Conservation (phyloP, 108 stramenopile species). For the Cyclostephanos tholiformis region DNA sequence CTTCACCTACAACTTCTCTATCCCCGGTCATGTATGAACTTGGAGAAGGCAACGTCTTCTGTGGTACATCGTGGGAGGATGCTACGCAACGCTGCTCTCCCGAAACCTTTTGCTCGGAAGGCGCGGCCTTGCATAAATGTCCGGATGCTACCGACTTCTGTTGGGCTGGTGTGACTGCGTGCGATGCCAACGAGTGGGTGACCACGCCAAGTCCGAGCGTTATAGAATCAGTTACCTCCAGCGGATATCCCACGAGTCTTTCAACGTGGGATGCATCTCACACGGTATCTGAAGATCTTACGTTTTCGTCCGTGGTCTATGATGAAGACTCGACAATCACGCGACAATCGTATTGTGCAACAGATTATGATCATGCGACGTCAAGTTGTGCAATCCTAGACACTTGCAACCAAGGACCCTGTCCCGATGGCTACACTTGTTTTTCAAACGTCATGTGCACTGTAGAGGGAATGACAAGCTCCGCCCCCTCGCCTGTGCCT, state of each 20-base stretch:
- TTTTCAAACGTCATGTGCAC: slow-evolving; percentile 19
- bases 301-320: neutral
- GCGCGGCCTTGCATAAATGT: slow-evolving; percentile 34
- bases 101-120: slow-evolving; percentile 43
- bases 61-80: slow-evolving; percentile 30
- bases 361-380: slow-evolving; percentile 24
- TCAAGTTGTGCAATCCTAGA: slow-evolving; percentile 13
- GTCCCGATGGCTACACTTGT: slow-evolving; percentile 29
- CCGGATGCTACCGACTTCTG: slow-evolving; percentile 15
- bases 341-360: slow-evolving; percentile 28
- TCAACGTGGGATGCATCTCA: neutral
- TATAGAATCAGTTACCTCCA: neutral
- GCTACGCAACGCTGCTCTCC: slow-evolving; percentile 32
- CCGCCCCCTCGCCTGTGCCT: slow-evolving; percentile 1
- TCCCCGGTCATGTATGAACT: slow-evolving; percentile 3
- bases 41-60: slow-evolving; percentile 31
- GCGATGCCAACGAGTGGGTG: slow-evolving; percentile 36
- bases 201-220: slow-evolving; percentile 8
- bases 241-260: neutral
- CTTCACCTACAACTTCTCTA: neutral
- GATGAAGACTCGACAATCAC: neutral
- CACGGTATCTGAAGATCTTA: neutral
- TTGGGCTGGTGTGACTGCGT: slow-evolving; percentile 40
- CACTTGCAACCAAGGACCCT: slow-evolving; percentile 25
- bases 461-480: neutral